Conservation (phyloP, 495 filamentous ascomycete genomes). For the Xeromyces bisporus region DNA sequence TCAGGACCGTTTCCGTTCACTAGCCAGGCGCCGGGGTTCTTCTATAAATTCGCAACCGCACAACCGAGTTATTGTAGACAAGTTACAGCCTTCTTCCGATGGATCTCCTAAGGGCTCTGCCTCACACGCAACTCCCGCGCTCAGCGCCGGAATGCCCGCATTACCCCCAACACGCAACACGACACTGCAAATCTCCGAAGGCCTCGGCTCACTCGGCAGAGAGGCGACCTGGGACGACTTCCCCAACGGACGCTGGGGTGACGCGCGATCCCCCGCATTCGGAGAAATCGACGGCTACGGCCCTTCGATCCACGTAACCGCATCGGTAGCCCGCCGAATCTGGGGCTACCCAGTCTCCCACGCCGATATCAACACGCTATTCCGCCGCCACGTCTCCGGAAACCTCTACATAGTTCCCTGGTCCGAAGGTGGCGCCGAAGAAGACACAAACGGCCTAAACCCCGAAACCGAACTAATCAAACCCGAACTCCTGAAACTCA, state of each 20-base stretch:
- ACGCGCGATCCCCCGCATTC: constrained; percentile 77
- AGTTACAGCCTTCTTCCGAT: constrained; percentile 11
- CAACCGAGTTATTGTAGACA: constrained; percentile 69
- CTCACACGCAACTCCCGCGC: constrained; percentile 39
- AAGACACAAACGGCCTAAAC: constrained; percentile 31
- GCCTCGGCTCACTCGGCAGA: constrained; percentile 72
- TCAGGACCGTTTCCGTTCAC: constrained; percentile 13
- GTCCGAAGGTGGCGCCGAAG: constrained; percentile 68
- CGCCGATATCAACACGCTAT: constrained; percentile 59
- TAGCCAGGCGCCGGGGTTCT: constrained; percentile 28
- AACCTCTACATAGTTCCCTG: constrained; percentile 66
- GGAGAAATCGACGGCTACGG: constrained; percentile 93
- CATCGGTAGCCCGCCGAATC: constrained; percentile 56
- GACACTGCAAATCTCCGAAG: constrained; percentile 83
- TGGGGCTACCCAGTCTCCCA: constrained; percentile 62
- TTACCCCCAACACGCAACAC: constrained; percentile 43
- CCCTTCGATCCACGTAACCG: constrained; percentile 69
- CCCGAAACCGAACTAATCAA: constrained; percentile 71
- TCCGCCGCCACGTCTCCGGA: constrained; percentile 62
- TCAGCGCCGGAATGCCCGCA: constrained; percentile 24
- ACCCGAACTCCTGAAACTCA: constrained; percentile 53
- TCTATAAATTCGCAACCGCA: constrained; percentile 44
- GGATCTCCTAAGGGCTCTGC: constrained; percentile 22
- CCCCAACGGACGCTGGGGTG: constrained; percentile 94
- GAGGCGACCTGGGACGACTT: constrained; percentile 99